These are phyloP conservation scores for Waltergamsia citrina DNA, from an alignment of 2,329 filamentous ascomycete species.

Conservation along the genomic window DNA sequence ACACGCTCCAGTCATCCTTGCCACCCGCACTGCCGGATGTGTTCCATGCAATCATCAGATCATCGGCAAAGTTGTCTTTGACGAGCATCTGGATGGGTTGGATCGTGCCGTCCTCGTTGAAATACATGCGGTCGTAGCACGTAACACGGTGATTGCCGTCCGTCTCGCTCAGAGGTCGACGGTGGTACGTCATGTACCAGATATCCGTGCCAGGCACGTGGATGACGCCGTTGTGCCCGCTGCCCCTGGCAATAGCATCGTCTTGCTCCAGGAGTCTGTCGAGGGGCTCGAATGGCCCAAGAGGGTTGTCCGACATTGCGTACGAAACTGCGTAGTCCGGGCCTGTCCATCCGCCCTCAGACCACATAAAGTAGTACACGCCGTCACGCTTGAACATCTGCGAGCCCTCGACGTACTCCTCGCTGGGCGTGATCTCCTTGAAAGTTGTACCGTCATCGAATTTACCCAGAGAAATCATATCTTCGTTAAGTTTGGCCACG, in stretches of 20 bases:
- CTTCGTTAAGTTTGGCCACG: slow-evolving; percentile 29
- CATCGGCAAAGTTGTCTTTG: slow-evolving; percentile 30
- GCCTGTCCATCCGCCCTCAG: slow-evolving; percentile 37
- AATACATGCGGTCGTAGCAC: slow-evolving; percentile 38
- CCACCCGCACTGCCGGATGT: slow-evolving; percentile 13
- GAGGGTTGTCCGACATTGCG: slow-evolving; percentile 25
- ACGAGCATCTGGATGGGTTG: slow-evolving; percentile 32
- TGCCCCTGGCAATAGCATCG: slow-evolving; percentile 27
- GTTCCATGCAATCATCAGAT: slow-evolving; percentile 26
- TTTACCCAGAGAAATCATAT: slow-evolving; percentile 29
- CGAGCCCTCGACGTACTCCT: slow-evolving; percentile 21
- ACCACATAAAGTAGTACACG: slow-evolving; percentile 36
- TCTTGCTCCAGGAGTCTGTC: slow-evolving; percentile 32
- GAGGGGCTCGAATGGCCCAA: slow-evolving; percentile 28
- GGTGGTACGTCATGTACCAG: slow-evolving; percentile 39
- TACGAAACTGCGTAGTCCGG: slow-evolving; percentile 36
- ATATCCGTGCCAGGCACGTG: slow-evolving; percentile 34
- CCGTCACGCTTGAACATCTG: slow-evolving; percentile 34
- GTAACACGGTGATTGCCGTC: slow-evolving; percentile 34
- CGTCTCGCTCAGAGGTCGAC: slow-evolving; percentile 29
- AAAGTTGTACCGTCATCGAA: slow-evolving; percentile 28
- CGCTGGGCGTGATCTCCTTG: slow-evolving; percentile 35
- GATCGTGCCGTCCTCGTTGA: slow-evolving; percentile 31
- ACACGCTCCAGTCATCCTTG: slow-evolving; percentile 10
- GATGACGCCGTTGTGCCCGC: slow-evolving; percentile 32